Conservation (phyloP, 495 filamentous ascomycete species). For the Mytilinidion resinicola region DNA sequence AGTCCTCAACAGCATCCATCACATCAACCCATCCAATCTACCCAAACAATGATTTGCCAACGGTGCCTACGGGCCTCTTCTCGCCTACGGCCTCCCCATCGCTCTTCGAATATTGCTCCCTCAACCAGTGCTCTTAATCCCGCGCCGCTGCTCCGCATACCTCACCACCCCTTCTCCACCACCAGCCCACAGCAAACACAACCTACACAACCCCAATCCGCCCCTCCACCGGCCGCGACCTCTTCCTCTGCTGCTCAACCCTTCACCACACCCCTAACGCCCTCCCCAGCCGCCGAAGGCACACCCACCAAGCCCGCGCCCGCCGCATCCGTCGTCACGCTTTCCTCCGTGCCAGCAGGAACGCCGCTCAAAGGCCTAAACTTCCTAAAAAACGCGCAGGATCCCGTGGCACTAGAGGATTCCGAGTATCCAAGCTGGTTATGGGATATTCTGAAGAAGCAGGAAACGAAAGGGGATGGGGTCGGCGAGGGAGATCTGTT, state of each 20-base stretch:
- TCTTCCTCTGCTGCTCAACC: slow-evolving; percentile 47
- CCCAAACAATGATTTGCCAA: slow-evolving; percentile 28
- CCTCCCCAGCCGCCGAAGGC: slow-evolving; percentile 37
- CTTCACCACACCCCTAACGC: slow-evolving; percentile 46
- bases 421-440: slow-evolving; percentile 87
- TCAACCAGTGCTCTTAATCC: slow-evolving; percentile 2
- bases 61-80: slow-evolving; percentile 26
- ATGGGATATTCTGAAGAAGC: slow-evolving; percentile 63
- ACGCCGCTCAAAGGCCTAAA: slow-evolving; percentile 73
- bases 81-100: background rate
- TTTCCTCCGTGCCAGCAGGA: slow-evolving; percentile 58
- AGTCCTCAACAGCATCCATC: background rate
- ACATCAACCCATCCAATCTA: background rate
- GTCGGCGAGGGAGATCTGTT: slow-evolving; percentile 57
- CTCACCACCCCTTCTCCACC: slow-evolving; percentile 5
- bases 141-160: slow-evolving; percentile 11
- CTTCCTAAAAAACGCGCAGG: slow-evolving; percentile 76
- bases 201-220: slow-evolving; percentile 2
- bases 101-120: background rate
- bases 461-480: slow-evolving; percentile 31
- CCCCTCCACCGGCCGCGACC: slow-evolving; percentile 37
- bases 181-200: slow-evolving; percentile 7
- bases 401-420: slow-evolving; percentile 68
- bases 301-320: slow-evolving; percentile 1
- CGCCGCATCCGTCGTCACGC: slow-evolving; percentile 28